phyloP scores from a whole-genome alignment of 345 rosid genomes.

The Anacardium occidentale region DNA sequence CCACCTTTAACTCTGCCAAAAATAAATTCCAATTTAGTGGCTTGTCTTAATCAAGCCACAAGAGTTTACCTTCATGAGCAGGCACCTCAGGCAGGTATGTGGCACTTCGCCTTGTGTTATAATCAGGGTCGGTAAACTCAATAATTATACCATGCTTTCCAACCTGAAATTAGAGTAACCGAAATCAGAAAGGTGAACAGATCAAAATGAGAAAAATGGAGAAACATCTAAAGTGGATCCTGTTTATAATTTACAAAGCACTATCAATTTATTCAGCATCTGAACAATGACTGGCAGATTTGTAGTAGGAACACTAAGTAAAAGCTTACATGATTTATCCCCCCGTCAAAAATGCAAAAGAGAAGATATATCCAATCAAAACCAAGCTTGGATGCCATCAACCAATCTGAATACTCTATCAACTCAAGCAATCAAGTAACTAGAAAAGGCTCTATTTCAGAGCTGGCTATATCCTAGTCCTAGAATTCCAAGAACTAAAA shows the following conservation, averaged over 20 bases:
- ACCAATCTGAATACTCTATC: not conserved
- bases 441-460: not conserved
- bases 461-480: constrained; percentile 4
- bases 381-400: not conserved
- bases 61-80: constrained; percentile 81
- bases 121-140: constrained; percentile 78
- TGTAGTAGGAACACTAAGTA: not conserved
- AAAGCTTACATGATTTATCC: not conserved
- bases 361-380: not conserved
- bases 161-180: constrained; percentile 41
- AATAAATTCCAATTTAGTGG: not conserved
- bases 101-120: constrained; percentile 67
- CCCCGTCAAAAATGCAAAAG: constrained; percentile 6
- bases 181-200: constrained; percentile 9
- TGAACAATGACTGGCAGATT: not conserved
- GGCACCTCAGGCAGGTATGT: constrained; percentile 98
- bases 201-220: not conserved
- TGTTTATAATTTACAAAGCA: constrained; percentile 6
- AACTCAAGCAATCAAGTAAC: not conserved
- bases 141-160: constrained; percentile 95
- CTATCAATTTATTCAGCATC: not conserved
- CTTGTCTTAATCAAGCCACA: not conserved
- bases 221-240: not conserved
- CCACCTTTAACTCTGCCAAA: not conserved
- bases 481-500: constrained; percentile 9